Percentiles rank a stretch among this genome's conserved stretches.
Evolutionary conservation across 805 yeast species (phyloP).

Genomic region (Phaffomyces thermotolerans): DNA sequence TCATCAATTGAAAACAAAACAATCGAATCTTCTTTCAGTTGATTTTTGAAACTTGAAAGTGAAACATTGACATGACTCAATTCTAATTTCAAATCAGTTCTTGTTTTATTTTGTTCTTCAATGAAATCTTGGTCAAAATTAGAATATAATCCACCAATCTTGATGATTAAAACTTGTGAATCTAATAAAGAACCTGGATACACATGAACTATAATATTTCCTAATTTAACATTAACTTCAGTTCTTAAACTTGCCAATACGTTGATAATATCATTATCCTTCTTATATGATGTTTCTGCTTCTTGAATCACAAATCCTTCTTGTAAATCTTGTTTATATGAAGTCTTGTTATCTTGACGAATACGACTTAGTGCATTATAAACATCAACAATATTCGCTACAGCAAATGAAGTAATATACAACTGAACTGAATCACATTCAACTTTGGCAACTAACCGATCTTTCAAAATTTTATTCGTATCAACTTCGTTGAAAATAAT

Average conservation of each 20-base stretch:
- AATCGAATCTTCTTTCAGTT: constrained; percentile 43
- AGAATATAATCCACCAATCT: constrained; percentile 47
- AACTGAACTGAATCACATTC: constrained; percentile 47
- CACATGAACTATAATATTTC: constrained; percentile 50
- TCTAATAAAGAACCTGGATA: constrained; percentile 83
- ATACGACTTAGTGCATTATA: constrained; percentile 63
- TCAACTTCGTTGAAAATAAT: constrained; percentile 66
- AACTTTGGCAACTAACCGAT: constrained; percentile 49
- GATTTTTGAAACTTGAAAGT: constrained; percentile 49
- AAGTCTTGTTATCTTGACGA: constrained; percentile 61
- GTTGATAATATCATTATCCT: constrained; percentile 21
- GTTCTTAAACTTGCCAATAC: constrained; percentile 46
- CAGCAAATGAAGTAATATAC: constrained; percentile 77
- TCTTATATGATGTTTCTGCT: constrained; percentile 6
- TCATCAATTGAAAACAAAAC: constrained; percentile 41
- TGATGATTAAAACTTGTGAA: constrained; percentile 61
- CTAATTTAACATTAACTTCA: constrained; percentile 55
- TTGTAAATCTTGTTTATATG: constrained; percentile 68
- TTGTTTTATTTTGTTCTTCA: constrained; percentile 24
- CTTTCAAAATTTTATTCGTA: constrained; percentile 38
- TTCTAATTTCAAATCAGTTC: constrained; percentile 50
- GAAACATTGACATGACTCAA: constrained; percentile 61
- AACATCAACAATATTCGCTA: constrained; percentile 76
- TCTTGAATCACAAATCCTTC: constrained; percentile 34
- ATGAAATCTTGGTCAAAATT: constrained; percentile 43